phyloP scores from a whole-genome alignment of 306 rosid genomes.

The Potentilla sterilis region DNA sequence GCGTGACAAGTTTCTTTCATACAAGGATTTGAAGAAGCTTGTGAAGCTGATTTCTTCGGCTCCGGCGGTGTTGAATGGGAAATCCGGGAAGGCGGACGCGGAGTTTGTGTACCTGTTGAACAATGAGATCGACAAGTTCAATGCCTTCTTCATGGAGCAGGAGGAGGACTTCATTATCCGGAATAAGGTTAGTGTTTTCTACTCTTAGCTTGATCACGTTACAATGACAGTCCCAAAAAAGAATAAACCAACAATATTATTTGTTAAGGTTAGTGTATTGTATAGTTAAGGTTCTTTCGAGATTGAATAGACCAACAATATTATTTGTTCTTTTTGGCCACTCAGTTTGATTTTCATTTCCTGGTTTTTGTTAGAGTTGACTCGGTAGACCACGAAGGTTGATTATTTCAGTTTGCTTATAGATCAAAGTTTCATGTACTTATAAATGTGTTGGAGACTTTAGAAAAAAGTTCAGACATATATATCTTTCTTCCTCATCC shows the following conservation, averaged over 20 bases:
- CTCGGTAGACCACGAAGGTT: no score
- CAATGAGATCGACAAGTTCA: slow-evolving; percentile 86
- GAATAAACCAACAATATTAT: no score
- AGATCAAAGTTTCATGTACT: no score
- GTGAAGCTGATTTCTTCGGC: slow-evolving; percentile 44
- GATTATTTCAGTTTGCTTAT: no score
- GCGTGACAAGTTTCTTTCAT: slow-evolving; percentile 77
- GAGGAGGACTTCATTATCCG: slow-evolving; percentile 84
- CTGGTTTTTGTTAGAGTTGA: no score
- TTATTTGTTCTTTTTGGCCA: no score
- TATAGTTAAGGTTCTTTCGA: not conserved
- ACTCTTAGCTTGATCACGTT: not conserved
- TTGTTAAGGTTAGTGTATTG: no score
- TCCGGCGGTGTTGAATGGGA: slow-evolving; percentile 34
- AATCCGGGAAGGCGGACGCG: slow-evolving; percentile 46
- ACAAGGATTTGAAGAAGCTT: slow-evolving; percentile 80
- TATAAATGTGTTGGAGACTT: no score
- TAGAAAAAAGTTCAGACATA: no score
- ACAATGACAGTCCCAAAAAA: not conserved
- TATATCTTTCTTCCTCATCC: no score
- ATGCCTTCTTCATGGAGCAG: slow-evolving; percentile 69
- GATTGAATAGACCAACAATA: not conserved
- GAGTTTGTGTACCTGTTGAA: slow-evolving; percentile 66
- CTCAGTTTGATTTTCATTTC: no score
- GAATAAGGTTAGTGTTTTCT: slow-evolving; percentile 44